Evolutionary conservation across 1,284 basidiomycete species (phyloP).

Genomic region (Cryptococcus maquisensis): DNA sequence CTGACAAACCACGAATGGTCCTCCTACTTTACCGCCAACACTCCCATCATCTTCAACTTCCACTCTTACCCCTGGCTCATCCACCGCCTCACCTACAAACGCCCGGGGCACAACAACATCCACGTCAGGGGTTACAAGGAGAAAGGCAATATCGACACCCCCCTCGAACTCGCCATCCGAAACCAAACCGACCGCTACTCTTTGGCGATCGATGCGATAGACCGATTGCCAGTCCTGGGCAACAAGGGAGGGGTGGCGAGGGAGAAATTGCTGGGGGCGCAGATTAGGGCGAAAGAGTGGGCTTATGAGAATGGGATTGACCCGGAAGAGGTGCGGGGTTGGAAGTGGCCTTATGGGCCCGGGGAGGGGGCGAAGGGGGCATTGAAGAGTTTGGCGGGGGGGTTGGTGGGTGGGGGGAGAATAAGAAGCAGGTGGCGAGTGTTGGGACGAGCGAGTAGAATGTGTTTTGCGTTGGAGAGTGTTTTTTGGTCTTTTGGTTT

Average conservation of each 20-base stretch:
- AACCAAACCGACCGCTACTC: constrained; percentile 36
- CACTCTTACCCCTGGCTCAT: constrained; percentile 57
- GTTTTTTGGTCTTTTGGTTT: no score
- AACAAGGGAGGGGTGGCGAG: constrained; percentile 27
- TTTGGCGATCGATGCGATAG: constrained; percentile 40
- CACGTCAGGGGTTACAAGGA: constrained; percentile 41
- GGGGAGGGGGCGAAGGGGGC: constrained; percentile 6
- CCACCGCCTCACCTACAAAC: constrained; percentile 37
- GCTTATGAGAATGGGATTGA: constrained; percentile 36
- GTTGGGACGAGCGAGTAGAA: constrained; percentile 21
- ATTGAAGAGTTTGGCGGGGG: constrained; percentile 9
- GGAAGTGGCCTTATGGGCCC: constrained; percentile 22
- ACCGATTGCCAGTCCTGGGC: constrained; percentile 27
- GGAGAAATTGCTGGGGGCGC: constrained; percentile 30
- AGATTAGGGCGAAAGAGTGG: constrained; percentile 25
- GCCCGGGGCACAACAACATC: constrained; percentile 28
- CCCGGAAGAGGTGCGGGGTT: constrained; percentile 17
- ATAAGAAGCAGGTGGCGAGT: constrained; percentile 14
- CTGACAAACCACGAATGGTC: constrained; percentile 53
- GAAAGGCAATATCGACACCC: constrained; percentile 36
- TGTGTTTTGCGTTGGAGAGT: no score
- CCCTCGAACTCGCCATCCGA: constrained; percentile 37
- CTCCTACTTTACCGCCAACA: constrained; percentile 66
- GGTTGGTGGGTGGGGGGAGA: constrained; percentile 10
- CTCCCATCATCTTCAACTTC: constrained; percentile 72